Percentiles rank a stretch among this genome's conserved stretches.
phyloP scores from a whole-genome alignment of 2,329 filamentous ascomycete genomes.

The Trichoderma sp. region DNA sequence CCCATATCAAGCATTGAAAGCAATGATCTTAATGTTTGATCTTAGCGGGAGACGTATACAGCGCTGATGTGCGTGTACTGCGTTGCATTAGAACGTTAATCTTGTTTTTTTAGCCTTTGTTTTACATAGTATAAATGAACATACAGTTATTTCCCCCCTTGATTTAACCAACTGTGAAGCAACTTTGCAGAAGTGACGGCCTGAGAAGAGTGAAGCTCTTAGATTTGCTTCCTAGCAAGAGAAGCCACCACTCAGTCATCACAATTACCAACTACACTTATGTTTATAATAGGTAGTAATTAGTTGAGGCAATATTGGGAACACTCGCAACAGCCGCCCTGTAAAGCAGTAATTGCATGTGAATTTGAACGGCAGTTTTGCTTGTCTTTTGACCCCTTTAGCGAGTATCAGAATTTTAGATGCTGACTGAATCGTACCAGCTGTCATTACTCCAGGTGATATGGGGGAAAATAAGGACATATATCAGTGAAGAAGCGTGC shows the following conservation, averaged over 20 bases:
- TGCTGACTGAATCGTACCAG: not conserved
- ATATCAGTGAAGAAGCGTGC: not conserved
- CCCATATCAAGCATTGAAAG: not conserved
- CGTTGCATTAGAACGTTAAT: not conserved
- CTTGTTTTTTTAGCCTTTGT: not conserved
- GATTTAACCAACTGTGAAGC: not conserved
- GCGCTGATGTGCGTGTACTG: constrained; percentile 3
- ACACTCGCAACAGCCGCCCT: no score
- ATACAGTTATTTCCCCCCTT: not conserved
- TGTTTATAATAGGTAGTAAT: no score
- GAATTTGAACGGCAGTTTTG: no score
- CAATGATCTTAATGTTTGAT: not conserved
- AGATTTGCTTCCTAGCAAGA: no score
- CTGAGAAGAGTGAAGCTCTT: no score
- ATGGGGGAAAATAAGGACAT: not conserved
- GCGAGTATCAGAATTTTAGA: no score
- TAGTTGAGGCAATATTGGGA: no score
- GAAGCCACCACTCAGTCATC: no score
- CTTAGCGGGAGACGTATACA: not conserved
- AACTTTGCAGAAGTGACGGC: no score
- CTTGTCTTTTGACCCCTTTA: no score
- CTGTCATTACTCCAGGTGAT: not conserved
- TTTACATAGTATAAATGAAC: not conserved
- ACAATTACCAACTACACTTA: no score
- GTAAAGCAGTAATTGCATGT: no score